Evolutionary conservation across 768 basidiomycete species (phyloP), one percentile per base, ranked within the genome.

Genomic region (Tricholoma sp.): DNA sequence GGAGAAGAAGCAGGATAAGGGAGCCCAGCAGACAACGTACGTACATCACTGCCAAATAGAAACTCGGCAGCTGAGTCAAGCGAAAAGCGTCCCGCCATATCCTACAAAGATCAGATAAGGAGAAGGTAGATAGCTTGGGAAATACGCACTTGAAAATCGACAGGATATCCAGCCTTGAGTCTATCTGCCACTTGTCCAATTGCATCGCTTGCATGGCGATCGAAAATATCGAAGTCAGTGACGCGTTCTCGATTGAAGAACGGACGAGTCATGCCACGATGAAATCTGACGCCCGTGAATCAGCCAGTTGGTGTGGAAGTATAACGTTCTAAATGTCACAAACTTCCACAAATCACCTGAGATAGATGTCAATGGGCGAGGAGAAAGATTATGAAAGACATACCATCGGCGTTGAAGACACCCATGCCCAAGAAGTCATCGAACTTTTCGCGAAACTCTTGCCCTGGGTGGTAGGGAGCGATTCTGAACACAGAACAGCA

Each of bases 161-260:
- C 67, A 0, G 85, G 71, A 34, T 78, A 70, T 2, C 81, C 83
- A 18, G 71, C 67, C 4, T 62, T 54, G 29, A 82, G 72, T 7
- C 83, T 74, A 3, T 63, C 65, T 48, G 76, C 77, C 48, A 81
- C 73, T 47, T 75, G 66, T 4, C 65, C 59, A 5, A 88, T 67
- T 5, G 78, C 74, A n/a, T 76, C 68, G 42, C 77, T 74, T 4
- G 79, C 74, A 47, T 84, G 82, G 11, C 76, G 71, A 51, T 80
- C 80, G 60, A 86, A 86, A 31, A 80, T 81, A 24, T 85, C 80
- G 53, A 86, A 87, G 63, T 86, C 79, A 47, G 76, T 79, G 53
- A 86, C 79, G 32, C 78, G 72, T 33, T 88, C 85, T 44, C 75
- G 76, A 53, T 67, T 79, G 71, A 90, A 89, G 73, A 89, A 88